Percentiles rank a stretch among this genome's conserved stretches.
phyloP scores from a whole-genome alignment of 1,284 basidiomycete species.

The Irpex lacteus region DNA sequence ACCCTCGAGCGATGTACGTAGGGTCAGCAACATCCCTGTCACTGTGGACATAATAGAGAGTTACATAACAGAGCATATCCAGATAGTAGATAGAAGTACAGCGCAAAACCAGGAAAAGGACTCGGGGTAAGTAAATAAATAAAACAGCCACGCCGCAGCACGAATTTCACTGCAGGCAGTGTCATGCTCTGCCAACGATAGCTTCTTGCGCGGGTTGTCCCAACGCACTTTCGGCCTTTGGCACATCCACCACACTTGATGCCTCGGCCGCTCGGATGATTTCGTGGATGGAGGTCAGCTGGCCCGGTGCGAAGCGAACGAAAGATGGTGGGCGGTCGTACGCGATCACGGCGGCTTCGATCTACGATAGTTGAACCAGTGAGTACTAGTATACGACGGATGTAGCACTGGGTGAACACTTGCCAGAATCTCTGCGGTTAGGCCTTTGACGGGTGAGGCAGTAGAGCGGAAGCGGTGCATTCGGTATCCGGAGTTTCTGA shows the following conservation, averaged over 20 bases:
- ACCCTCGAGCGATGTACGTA: not conserved
- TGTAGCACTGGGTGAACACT: conserved; percentile 19
- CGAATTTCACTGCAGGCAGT: not conserved
- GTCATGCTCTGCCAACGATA: not conserved
- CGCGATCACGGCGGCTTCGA: conserved; percentile 56
- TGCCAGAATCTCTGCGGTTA: conserved; percentile 81
- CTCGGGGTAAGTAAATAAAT: not conserved
- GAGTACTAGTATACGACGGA: not conserved
- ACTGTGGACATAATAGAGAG: not conserved
- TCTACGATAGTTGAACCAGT: conserved; percentile 35
- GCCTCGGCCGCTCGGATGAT: conserved; percentile 23
- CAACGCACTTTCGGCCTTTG: not conserved
- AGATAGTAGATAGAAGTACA: not conserved
- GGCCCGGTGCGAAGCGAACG: conserved; percentile 46
- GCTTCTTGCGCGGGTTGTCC: not conserved
- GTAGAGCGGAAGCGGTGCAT: conserved; percentile 76
- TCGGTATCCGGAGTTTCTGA: conserved; percentile 52
- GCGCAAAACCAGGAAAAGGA: not conserved
- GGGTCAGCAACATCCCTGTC: not conserved
- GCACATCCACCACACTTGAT: conserved; percentile 7
- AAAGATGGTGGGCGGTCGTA: conserved; percentile 47
- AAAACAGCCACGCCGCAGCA: conserved; percentile 7
- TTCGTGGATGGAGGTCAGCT: conserved; percentile 29
- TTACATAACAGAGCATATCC: not conserved
- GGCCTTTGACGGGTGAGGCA: conserved; percentile 77